A percentile compares a stretch with the other conserved stretches of the same genome.
These are phyloP conservation scores for Alternaria arbusti DNA, from an alignment of 2,329 filamentous ascomycete genomes.

Conservation along the genomic window DNA sequence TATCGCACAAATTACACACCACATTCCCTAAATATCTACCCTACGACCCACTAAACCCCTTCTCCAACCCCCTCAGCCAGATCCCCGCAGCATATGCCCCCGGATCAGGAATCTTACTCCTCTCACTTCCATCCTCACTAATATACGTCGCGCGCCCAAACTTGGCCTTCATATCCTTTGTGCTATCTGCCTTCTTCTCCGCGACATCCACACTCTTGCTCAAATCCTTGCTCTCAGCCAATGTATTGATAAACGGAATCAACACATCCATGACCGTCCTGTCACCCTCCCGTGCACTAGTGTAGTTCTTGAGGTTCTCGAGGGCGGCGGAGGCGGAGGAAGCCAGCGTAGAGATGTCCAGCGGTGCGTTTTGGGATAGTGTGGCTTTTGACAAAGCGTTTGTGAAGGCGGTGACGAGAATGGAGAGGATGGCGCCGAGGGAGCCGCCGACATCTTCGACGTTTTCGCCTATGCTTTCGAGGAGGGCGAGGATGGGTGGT, in stretches of 20 bases:
- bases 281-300: slow-evolving; percentile 85
- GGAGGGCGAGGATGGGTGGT: slow-evolving; percentile 59
- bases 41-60: slow-evolving; percentile 23
- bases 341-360: slow-evolving; percentile 47
- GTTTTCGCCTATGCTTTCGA: slow-evolving; percentile 65
- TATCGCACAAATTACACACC: too few species aligned
- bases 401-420: slow-evolving; percentile 83
- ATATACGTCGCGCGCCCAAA: slow-evolving; percentile 85
- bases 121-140: slow-evolving; percentile 67
- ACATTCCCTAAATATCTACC: too few species aligned
- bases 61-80: slow-evolving; percentile 72
- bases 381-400: slow-evolving; percentile 47
- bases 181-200: slow-evolving; percentile 75
- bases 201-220: slow-evolving; percentile 76
- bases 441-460: slow-evolving; percentile 77
- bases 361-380: slow-evolving; percentile 29
- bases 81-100: slow-evolving; percentile 77
- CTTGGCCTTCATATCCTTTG: slow-evolving; percentile 88
- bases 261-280: slow-evolving; percentile 90
- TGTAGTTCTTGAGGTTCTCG: slow-evolving; percentile 68
- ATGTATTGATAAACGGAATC: slow-evolving; percentile 79
- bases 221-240: slow-evolving; percentile 69
- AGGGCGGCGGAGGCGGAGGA: slow-evolving; percentile 53
- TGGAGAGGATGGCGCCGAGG: slow-evolving; percentile 76
- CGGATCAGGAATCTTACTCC: slow-evolving; percentile 65